Evolutionary conservation across 768 basidiomycete species (phyloP), one percentile per base, ranked within the genome.

Genomic region (Boletus eberwhitei): DNA sequence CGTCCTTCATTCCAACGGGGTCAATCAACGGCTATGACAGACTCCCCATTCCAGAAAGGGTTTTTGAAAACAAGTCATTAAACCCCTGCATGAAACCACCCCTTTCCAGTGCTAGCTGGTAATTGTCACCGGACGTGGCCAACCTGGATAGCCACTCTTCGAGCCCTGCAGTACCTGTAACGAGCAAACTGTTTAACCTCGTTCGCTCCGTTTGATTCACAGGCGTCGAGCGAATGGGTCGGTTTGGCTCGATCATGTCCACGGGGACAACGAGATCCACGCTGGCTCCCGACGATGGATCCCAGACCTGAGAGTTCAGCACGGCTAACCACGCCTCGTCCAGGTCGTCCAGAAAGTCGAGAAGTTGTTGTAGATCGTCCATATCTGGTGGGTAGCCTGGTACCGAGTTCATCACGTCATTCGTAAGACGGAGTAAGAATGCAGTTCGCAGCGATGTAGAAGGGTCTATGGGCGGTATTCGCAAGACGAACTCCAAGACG

Each of bases 261-360:
- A 71, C 70, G n/a, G 79, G 74, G 4, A 81, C 50, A 5, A 73
- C 58, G 32, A 80, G 65, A 51, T 81, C 73, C n/a, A 71, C 60
- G 19, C 73, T 81, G 5, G 65, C 59, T 5, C 75, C 73, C 6
- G 66, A 60, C 6, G 70, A 63, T 1, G 85, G 75, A 59, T 90
- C 82, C 90, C 90, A 92, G 2, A 79, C 75, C 61, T 88, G 84
- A 6, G 73, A 72, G 37, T 78, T 78, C 29, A 92, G 75, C 2
- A 87, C 85, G 17, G 81, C 77, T 14, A 83, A 59, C 90, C 90
- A 92, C 0, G 83, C 87, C 48, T 82, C 77, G 68, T 92, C 90
- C 36, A 92, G 77, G 62, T 88, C 84, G 63, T 84, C 81, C 24
- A 91, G 71, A 74, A 83, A 87, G 55, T 86, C 82, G 24, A 87